Evolutionary conservation across 2,329 filamentous ascomycete genomes (phyloP), one percentile per base, ranked within the genome.

Genomic region (Penicillium sp.): DNA sequence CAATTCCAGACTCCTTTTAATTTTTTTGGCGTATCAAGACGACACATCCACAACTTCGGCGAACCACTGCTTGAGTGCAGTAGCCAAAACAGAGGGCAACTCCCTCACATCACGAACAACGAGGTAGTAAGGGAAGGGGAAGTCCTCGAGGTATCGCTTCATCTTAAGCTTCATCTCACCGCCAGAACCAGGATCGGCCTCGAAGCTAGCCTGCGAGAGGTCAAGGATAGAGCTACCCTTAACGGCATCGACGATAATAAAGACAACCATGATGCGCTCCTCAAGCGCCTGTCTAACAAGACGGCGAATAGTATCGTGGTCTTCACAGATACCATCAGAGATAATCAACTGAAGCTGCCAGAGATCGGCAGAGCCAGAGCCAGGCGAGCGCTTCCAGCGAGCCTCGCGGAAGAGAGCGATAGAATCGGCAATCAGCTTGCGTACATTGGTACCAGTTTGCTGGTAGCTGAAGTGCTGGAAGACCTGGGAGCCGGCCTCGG

Each of bases 331-430:
- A 9, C 95, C 94, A 69, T 99, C 94, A 0, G 91, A 96, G 53
- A 99, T 87, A 62, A 99, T 90, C 50, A 99, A 83, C 63, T 94
- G 89, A 10, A 99, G 81, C 75, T 99, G 95, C 95, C 94, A 99
- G 8, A 97, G 85, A 70, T 97, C 93, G 19, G 74, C 75, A n/a
- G 73, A 84, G 70, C 78, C 80, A 50, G 81, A 78, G 19, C 78
- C 68, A 54, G 75, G 71, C 4, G 78, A 78, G 21, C 82, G 81
- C 67, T 86, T 85, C 58, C 84, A 80, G 45, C 92, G 82, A 0
- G 93, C 93, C 21, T 86, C 82, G 15, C 88, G 86, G 82, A 99
- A 97, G 8, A 91, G 82, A 41, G 89, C 86, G 62, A 97, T 89
- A 0, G 88, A 92, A 66, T 87, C 83, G 15, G 86, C 83, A 37